These are phyloP conservation scores for Manihot esculenta DNA, from an alignment of 441 rosid species.

Conservation along the genomic window DNA sequence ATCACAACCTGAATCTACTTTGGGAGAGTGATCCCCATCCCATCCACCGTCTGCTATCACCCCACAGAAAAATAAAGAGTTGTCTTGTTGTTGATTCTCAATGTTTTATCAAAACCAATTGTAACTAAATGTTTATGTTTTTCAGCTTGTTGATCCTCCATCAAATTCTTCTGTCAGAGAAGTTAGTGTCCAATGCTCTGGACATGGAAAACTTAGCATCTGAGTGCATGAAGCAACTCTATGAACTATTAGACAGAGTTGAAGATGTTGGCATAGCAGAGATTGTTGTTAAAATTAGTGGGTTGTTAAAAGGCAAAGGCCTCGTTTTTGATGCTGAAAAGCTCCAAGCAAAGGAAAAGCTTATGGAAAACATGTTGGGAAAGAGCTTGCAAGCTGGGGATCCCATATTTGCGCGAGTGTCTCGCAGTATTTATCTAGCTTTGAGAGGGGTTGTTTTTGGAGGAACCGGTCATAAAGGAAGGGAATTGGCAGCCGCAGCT, in stretches of 20 bases:
- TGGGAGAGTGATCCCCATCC: too few relatives aligned
- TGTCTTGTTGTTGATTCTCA: background rate
- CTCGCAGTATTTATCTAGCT: constrained; percentile 56
- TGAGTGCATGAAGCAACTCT: constrained; percentile 37
- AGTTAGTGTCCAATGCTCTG: constrained; percentile 33
- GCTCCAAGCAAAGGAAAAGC: constrained; percentile 41
- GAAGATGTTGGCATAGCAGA: constrained; percentile 51
- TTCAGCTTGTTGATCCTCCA: constrained; percentile 73
- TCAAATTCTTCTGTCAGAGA: constrained; percentile 53
- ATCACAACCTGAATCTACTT: too few relatives aligned
- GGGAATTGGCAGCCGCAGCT: constrained; percentile 42
- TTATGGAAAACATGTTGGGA: constrained; percentile 56
- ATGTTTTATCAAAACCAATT: background rate
- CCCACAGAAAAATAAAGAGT: too few relatives aligned
- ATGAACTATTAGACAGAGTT: constrained; percentile 43
- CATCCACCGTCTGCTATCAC: too few relatives aligned
- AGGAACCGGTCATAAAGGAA: constrained; percentile 50
- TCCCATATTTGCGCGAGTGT: constrained; percentile 59
- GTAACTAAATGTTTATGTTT: constrained; percentile 1
- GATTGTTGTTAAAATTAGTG: constrained; percentile 44
- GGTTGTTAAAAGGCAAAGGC: constrained; percentile 31
- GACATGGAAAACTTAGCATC: constrained; percentile 54
- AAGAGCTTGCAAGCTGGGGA: constrained; percentile 71
- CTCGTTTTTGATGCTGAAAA: constrained; percentile 28
- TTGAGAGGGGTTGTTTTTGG: constrained; percentile 54